These are phyloP conservation scores for Quercus dentata DNA, from an alignment of 306 rosid species.

Conservation along the genomic window DNA sequence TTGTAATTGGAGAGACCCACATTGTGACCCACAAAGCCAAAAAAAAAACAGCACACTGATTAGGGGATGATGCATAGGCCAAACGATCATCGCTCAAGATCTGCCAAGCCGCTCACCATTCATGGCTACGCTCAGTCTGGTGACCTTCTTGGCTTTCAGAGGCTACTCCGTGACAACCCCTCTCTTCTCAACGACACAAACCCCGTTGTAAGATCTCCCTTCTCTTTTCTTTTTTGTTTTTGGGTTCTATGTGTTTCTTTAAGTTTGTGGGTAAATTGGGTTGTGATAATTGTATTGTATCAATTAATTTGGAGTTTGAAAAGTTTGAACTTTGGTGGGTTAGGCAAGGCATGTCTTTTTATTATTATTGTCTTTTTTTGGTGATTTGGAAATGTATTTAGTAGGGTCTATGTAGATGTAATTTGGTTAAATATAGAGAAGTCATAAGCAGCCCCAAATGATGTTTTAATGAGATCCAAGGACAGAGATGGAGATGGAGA, in stretches of 20 bases:
- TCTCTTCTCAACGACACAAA: slow-evolving; percentile 75
- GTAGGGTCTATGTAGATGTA: neutral
- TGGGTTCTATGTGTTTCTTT: neutral
- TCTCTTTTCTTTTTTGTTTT: neutral
- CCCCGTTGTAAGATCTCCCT: slow-evolving; percentile 64
- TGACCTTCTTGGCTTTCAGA: slow-evolving; percentile 65
- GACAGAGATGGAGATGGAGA: neutral
- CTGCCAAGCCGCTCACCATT: slow-evolving; percentile 69
- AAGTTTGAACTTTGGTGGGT: no score
- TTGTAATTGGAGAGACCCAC: slow-evolving; percentile 13
- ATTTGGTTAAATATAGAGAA: neutral
- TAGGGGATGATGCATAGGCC: slow-evolving; percentile 50
- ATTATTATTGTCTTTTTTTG: neutral
- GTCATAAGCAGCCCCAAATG: neutral
- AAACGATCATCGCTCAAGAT: slow-evolving; percentile 61
- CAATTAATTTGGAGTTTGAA: slow-evolving; percentile 1
- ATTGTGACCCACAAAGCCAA: neutral
- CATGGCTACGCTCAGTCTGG: slow-evolving; percentile 77
- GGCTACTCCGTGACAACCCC: slow-evolving; percentile 70
- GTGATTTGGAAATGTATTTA: neutral
- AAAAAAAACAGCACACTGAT: no score
- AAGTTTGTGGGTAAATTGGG: slow-evolving; percentile 12
- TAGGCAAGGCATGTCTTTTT: neutral
- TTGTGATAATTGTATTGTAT: slow-evolving; percentile 4
- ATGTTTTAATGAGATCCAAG: neutral